Percentiles rank a stretch among this genome's conserved stretches.
Evolutionary conservation across 306 rosid genomes (phyloP).

Genomic region (Prunus padus): DNA sequence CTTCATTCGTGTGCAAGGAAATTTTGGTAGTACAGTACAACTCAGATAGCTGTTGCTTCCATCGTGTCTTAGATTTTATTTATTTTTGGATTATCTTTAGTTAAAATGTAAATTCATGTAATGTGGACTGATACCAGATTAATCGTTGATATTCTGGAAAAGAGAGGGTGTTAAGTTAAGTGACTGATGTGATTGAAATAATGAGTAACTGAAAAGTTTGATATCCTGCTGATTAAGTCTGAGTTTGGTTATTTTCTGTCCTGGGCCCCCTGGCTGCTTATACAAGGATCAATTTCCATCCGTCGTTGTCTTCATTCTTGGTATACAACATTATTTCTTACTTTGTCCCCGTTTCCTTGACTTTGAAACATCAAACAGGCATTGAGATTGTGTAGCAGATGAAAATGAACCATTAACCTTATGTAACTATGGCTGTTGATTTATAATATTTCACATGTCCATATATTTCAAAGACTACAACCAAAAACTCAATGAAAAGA

Average conservation of each 20-base stretch:
- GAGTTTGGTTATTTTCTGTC: neutral
- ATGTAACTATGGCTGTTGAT: neutral
- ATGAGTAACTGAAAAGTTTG: neutral
- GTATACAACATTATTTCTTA: neutral
- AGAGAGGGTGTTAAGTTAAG: neutral
- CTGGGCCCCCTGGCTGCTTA: neutral
- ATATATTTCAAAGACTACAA: constrained; percentile 7
- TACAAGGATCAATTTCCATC: too few species aligned
- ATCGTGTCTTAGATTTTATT: neutral
- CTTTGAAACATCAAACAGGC: constrained; percentile 8
- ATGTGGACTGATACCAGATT: constrained; percentile 9
- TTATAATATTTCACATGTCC: neutral
- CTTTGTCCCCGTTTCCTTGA: neutral
- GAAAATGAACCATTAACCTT: neutral
- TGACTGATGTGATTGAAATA: neutral
- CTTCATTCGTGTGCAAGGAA: constrained; percentile 18
- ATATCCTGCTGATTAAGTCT: neutral
- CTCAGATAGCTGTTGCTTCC: constrained; percentile 3
- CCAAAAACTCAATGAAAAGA: neutral
- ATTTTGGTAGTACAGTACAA: constrained; percentile 8
- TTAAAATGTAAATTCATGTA: constrained; percentile 11
- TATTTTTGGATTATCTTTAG: neutral
- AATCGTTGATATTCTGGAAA: neutral
- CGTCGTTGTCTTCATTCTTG: neutral
- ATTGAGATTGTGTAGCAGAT: neutral